Evolutionary conservation across 345 rosid genomes (phyloP).

Genomic region (Eucalyptus globulus): DNA sequence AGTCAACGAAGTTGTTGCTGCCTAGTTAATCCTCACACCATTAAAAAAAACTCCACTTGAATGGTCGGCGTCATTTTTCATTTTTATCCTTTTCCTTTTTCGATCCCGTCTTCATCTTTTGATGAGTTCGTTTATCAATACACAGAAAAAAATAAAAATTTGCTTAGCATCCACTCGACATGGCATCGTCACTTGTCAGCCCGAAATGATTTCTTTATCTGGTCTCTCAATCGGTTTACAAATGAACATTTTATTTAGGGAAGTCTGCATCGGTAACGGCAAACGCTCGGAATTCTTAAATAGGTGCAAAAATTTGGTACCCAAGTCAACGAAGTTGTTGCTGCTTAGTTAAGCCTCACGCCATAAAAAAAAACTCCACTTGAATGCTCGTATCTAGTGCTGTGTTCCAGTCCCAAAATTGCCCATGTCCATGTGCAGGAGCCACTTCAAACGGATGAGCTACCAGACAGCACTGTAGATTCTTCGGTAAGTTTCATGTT

Average conservation of each 20-base stretch:
- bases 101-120: not conserved
- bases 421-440: conserved; percentile 11
- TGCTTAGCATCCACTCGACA: not conserved
- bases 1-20: not conserved
- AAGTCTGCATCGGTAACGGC: not conserved
- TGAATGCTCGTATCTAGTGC: not conserved
- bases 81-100: not conserved
- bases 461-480: not conserved
- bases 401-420: not conserved
- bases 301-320: not conserved
- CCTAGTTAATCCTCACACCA: not conserved
- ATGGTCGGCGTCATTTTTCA: conserved; percentile 16
- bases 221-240: not conserved
- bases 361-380: not conserved
- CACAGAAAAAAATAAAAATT: not conserved
- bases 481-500: not conserved
- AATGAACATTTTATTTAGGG: not conserved
- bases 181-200: not conserved
- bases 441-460: not conserved
- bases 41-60: not conserved
- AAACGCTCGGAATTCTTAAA: not conserved
- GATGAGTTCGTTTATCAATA: not conserved
- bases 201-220: not conserved
- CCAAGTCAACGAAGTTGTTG: not conserved
- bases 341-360: not conserved